Conservation (phyloP, 1,284 basidiomycete genomes). For the Serendipita sp. region DNA sequence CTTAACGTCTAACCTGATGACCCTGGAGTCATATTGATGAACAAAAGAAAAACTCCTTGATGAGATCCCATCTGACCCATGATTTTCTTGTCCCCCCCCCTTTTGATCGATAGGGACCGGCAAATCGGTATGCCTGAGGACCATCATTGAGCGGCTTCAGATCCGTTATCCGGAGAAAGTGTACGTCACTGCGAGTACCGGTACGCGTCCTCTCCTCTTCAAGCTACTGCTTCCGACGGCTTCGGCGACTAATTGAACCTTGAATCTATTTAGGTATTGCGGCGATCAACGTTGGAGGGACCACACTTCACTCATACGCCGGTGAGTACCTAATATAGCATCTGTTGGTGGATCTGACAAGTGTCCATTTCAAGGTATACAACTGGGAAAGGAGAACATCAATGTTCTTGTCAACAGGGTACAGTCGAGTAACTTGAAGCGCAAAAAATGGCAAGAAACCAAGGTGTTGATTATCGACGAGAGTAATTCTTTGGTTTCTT, state of each 20-base stretch:
- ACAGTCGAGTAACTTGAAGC: slow-evolving; percentile 53
- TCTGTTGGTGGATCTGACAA: not conserved
- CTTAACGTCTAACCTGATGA: not conserved
- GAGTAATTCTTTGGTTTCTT: slow-evolving; percentile 31
- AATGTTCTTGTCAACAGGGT: slow-evolving; percentile 56
- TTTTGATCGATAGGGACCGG: slow-evolving; percentile 55
- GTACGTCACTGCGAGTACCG: slow-evolving; percentile 73
- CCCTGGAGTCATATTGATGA: no score
- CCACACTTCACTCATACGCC: slow-evolving; percentile 86
- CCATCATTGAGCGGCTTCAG: slow-evolving; percentile 60
- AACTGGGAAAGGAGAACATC: slow-evolving; percentile 59
- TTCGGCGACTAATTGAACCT: not conserved
- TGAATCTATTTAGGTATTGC: slow-evolving; percentile 52
- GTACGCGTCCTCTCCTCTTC: not conserved
- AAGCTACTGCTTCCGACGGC: no score
- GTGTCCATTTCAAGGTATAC: slow-evolving; percentile 39
- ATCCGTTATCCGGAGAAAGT: slow-evolving; percentile 37
- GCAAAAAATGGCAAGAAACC: slow-evolving; percentile 54
- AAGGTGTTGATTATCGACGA: slow-evolving; percentile 90
- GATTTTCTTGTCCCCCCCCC: not conserved
- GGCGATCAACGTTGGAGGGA: slow-evolving; percentile 86
- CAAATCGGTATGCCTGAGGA: slow-evolving; percentile 85
- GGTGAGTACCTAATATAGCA: slow-evolving; percentile 20
- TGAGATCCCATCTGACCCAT: slow-evolving; percentile 7
- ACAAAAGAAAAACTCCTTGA: not conserved